Conservation (phyloP, 2,329 filamentous ascomycete species). For the Neofusicoccum cordaticola region DNA sequence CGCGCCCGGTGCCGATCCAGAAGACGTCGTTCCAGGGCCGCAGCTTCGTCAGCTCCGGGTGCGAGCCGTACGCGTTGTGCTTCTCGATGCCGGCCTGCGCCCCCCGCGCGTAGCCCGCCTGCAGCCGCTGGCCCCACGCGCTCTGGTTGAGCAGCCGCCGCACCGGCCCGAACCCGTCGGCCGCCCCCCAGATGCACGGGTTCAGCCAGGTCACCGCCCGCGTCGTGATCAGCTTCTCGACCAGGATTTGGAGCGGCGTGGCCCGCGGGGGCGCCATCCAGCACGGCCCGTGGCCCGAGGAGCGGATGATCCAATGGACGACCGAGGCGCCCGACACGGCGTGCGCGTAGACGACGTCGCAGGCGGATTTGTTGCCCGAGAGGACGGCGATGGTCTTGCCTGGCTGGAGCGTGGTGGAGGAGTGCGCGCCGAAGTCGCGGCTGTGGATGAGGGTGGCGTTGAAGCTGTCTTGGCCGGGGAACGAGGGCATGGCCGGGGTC, state of each 20-base stretch:
- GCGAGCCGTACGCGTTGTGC: slow-evolving; percentile 45
- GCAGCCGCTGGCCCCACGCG: slow-evolving; percentile 53
- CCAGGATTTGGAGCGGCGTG: slow-evolving; percentile 63
- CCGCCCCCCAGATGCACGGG: slow-evolving; percentile 69
- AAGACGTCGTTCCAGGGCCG: slow-evolving; percentile 42
- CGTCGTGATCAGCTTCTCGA: slow-evolving; percentile 66
- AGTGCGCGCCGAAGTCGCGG: slow-evolving; percentile 48
- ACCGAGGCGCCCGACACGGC: slow-evolving; percentile 38
- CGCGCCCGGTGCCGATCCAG: slow-evolving; percentile 56
- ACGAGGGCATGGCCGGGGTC: slow-evolving; percentile 53
- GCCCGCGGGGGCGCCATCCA: slow-evolving; percentile 62
- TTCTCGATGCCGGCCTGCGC: slow-evolving; percentile 54
- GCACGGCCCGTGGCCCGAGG: slow-evolving; percentile 55
- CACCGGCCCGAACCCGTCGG: slow-evolving; percentile 56
- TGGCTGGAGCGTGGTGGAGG: slow-evolving; percentile 33
- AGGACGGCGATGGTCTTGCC: slow-evolving; percentile 52
- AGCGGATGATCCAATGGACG: slow-evolving; percentile 58
- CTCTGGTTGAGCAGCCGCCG: slow-evolving; percentile 59
- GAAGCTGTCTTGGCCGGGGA: slow-evolving; percentile 52
- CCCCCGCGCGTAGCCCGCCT: slow-evolving; percentile 55
- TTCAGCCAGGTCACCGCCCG: slow-evolving; percentile 71
- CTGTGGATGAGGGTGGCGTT: slow-evolving; percentile 56
- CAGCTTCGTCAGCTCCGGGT: slow-evolving; percentile 41
- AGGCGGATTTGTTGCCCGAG: slow-evolving; percentile 62
- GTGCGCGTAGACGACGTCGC: slow-evolving; percentile 60